Evolutionary conservation across 139 green algal genomes (phyloP), one percentile per base, ranked within the genome.

Genomic region (Micractinium sp.): DNA sequence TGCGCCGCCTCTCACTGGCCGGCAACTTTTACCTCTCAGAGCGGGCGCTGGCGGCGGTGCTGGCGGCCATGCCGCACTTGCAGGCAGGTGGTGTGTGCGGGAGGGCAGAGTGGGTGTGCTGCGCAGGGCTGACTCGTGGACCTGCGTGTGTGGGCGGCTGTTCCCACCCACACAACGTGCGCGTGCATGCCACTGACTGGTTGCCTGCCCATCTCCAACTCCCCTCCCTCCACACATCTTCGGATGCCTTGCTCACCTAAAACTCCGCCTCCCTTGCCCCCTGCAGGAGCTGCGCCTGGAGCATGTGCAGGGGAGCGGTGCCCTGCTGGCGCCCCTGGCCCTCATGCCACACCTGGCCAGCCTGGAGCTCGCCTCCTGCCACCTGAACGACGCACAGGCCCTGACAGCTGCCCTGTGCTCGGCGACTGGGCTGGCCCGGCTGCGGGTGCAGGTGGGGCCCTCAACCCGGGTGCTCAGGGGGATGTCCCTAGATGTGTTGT

Each of bases 251-350:
- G n/a, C n/a, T n/a, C n/a, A n/a, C 16, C 60, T 67, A 67, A 71
- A 25, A 27, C 63, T 23, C 63, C 69, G 3, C 69, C 0, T 36
- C 16, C 41, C 1, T 20, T 69, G 5, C 41, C 47, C 12, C 18
- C 35, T 47, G 18, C 67, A 88, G 71, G 85, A 88, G n/a, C 85
- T 88, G 41, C 15, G 71, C 12, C 47, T 88, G 85, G 69, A 71
- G 41, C 85, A 88, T 47, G 23, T 88, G 71, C 85, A 88, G 20
- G 85, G 85, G 69, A 82, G 85, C 71, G 85, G 85, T 31, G 85
- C 71, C 18, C 36, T 71, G 39, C 71, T 88, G 41, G 71, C 41
- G 5, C 85, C 85, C 19, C 71, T 88, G 85, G 71, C n/a, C n/a
- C 18, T 5, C 71, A 82, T 88, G 85, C 41, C 41, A 9, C 15